Evolutionary conservation across 768 basidiomycete species (phyloP).

Genomic region (Panaeolus cyanescens): DNA sequence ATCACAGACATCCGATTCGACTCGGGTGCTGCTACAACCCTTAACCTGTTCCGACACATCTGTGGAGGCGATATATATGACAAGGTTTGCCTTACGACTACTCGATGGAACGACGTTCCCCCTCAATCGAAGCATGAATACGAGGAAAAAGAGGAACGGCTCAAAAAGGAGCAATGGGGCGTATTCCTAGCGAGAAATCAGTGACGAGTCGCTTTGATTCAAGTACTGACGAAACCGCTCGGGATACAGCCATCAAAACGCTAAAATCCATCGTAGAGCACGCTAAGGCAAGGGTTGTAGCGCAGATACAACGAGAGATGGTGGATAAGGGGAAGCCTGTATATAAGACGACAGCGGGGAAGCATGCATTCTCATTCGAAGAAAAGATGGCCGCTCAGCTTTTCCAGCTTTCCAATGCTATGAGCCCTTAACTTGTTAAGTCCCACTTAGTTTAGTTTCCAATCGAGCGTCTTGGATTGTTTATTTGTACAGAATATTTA

Average conservation of each 20-base stretch:
- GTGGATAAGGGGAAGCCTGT: not conserved
- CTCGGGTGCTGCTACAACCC: not conserved
- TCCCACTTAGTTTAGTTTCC: too few relatives aligned
- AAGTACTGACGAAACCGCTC: not conserved
- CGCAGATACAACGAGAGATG: not conserved
- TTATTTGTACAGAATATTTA: too few relatives aligned
- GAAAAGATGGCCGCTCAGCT: not conserved
- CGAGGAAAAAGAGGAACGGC: not conserved
- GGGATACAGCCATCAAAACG: not conserved
- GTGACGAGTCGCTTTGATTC: not conserved
- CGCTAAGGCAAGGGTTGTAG: not conserved
- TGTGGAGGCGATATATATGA: not conserved
- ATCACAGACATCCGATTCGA: not conserved
- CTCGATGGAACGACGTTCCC: not conserved
- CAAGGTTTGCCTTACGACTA: not conserved
- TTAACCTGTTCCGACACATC: not conserved
- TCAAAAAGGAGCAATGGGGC: not conserved
- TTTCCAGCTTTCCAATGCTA: too few relatives aligned
- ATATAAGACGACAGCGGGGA: not conserved
- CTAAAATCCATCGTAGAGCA: not conserved
- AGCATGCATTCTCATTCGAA: not conserved
- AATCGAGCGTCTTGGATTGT: too few relatives aligned
- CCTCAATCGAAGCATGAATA: not conserved
- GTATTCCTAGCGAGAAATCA: not conserved
- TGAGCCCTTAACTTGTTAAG: too few relatives aligned